phyloP scores from a whole-genome alignment of 2,329 filamentous ascomycete species.

The Cladophialophora exuberans region DNA sequence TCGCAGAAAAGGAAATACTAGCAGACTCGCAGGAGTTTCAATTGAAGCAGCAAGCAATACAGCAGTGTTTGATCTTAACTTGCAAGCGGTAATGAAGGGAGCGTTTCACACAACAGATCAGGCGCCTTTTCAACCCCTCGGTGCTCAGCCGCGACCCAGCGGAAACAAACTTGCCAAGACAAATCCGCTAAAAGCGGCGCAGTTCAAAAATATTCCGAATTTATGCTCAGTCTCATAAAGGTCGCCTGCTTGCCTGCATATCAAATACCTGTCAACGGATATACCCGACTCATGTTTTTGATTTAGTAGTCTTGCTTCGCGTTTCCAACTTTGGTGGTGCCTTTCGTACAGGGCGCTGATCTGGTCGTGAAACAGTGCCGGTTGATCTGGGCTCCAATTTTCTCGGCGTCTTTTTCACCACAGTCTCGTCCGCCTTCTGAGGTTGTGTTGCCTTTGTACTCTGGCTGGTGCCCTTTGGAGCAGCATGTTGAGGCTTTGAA shows the following conservation, averaged over 20 bases:
- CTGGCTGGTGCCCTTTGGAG: background rate
- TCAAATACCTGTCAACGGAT: no score
- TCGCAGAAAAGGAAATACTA: no score
- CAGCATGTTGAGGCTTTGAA: conserved; percentile 3
- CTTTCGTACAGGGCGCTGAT: conserved; percentile 4
- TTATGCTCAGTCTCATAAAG: background rate
- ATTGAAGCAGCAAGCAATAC: background rate
- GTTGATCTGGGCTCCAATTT: conserved; percentile 14
- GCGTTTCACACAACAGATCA: conserved; percentile 4
- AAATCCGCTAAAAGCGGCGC: no score
- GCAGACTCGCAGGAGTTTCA: no score
- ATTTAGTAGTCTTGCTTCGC: conserved; percentile 7
- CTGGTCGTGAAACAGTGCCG: background rate
- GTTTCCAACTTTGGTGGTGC: conserved; percentile 16
- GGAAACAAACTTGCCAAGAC: background rate
- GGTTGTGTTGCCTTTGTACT: background rate
- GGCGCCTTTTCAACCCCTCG: conserved; percentile 3
- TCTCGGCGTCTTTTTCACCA: background rate
- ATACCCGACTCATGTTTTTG: conserved; percentile 10
- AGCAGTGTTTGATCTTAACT: background rate
- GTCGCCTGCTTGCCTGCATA: no score
- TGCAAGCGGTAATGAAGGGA: background rate
- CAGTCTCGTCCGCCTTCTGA: conserved; percentile 1
- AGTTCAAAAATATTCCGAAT: background rate
- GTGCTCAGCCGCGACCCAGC: background rate